Percentiles rank a stretch among this genome's conserved stretches.
These are phyloP conservation scores for Scedosporium apiospermum DNA, from an alignment of 2,329 filamentous ascomycete species.

Conservation along the genomic window DNA sequence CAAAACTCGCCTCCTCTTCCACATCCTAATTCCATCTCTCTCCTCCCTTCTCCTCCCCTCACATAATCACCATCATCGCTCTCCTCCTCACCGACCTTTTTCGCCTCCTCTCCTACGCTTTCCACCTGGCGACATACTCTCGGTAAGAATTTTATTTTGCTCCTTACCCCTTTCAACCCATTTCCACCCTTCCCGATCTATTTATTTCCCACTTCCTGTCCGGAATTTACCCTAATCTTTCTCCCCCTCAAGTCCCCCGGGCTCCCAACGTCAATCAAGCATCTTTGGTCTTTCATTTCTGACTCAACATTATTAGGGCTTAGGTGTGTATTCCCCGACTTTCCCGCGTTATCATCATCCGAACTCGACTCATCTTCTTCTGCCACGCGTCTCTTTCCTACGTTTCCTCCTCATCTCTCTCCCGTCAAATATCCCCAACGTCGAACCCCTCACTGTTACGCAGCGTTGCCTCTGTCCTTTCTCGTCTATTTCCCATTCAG, in stretches of 20 bases:
- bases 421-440: conserved; percentile 1
- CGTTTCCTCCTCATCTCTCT: too few relatives aligned
- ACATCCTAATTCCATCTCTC: background rate
- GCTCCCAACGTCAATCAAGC: conserved; percentile 4
- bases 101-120: background rate
- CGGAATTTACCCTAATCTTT: conserved; percentile 11
- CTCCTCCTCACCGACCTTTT: conserved; percentile 6
- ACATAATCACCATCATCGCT: conserved; percentile 11
- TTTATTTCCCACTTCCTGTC: conserved; percentile 11
- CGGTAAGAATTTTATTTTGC: conserved; percentile 2
- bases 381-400: background rate
- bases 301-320: conserved; percentile 8
- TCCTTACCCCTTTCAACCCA: conserved; percentile 9
- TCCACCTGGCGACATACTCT: background rate
- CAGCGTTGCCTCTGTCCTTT: background rate
- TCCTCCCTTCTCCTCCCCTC: conserved; percentile 9
- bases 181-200: conserved; percentile 13
- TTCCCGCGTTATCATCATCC: background rate
- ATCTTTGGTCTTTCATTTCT: conserved; percentile 13
- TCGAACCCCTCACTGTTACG: background rate
- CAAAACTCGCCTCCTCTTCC: conserved; percentile 9
- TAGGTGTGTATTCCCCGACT: background rate
- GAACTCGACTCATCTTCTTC: too few relatives aligned
- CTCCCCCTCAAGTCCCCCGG: conserved; percentile 5
- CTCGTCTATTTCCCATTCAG: background rate